Conservation (phyloP, 106 monocot species). For the Xerophyta viscosa region DNA sequence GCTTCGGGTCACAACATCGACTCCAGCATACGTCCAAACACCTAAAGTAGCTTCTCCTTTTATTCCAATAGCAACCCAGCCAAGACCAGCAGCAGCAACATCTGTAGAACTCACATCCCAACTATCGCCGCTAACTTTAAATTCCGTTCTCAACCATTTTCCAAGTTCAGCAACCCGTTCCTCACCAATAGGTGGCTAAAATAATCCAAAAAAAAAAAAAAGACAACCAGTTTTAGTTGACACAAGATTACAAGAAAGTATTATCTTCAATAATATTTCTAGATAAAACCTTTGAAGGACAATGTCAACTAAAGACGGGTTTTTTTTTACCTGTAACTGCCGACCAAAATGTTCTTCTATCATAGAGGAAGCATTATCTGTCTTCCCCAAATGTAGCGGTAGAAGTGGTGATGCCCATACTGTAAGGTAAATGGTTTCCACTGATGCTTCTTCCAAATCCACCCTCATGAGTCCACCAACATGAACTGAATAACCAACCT, state of each 20-base stretch:
- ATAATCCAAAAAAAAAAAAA: not conserved
- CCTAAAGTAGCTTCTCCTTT: slow-evolving; percentile 73
- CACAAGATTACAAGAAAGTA: too few relatives aligned
- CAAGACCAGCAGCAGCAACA: slow-evolving; percentile 82
- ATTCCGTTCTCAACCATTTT: slow-evolving; percentile 73
- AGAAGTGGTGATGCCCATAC: slow-evolving; percentile 91
- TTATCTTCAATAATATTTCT: too few relatives aligned
- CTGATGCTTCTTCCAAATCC: slow-evolving; percentile 73
- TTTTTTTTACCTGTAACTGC: slow-evolving; percentile 80
- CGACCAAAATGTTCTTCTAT: slow-evolving; percentile 77
- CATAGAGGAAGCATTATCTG: slow-evolving; percentile 54
- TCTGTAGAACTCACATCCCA: slow-evolving; percentile 78
- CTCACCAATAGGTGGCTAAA: slow-evolving; percentile 88
- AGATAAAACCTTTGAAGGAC: too few relatives aligned
- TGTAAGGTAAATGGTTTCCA: slow-evolving; percentile 64
- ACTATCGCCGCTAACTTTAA: slow-evolving; percentile 48
- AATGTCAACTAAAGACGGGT: too few relatives aligned
- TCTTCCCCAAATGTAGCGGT: slow-evolving; percentile 96
- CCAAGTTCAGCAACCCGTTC: slow-evolving; percentile 66
- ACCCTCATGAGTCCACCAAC: slow-evolving; percentile 80
- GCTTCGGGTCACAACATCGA: slow-evolving; percentile 56
- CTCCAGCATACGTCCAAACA: slow-evolving; percentile 87
- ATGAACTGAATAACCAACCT: slow-evolving; percentile 81
- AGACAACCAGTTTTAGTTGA: too few relatives aligned
- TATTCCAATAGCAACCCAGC: slow-evolving; percentile 82